Evolutionary conservation across 768 basidiomycete species (phyloP), one percentile per base, ranked within the genome.

Genomic region (Asterophora parasitica): DNA sequence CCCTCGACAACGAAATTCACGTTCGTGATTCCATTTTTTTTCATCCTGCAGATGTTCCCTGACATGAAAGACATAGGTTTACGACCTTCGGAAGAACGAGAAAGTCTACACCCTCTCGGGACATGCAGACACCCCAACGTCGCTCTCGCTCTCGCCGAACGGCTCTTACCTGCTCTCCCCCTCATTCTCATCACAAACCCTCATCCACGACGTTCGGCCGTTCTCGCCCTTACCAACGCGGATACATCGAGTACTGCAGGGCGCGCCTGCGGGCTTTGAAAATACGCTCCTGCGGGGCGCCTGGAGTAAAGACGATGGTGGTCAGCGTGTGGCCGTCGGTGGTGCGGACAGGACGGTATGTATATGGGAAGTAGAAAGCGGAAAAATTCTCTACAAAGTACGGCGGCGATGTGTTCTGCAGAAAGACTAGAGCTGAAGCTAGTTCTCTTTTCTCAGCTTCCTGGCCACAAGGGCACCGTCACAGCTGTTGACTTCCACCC

Each of bases 401-500:
- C 32, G 58, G 53, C 32, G 30, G 32, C 40, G 44, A 37, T 26
- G n/a, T 47, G 15, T 27, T 26, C 13, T 7, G 10, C 26, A 27
- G 7, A 12, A 8, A 17, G 13, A n/a, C 23, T n/a, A 16, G 11
- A 13, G 11, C 19, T 15, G 1, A 31, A 12, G 15, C 32, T 27
- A 23, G 23, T 23, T 19, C 33, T 34, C 15, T 15, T 23, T 32
- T 46, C 7, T 39, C 28, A 90, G 89, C 77, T 97, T 48, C 92
- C 95, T 32, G 95, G 95, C 11, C 95, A 99, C 65, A 96, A 92
- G 65, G 94, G 95, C 9, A 94, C 94, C 0, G 93, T 98, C 11
- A 93, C 92, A 1, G 73, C 85, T n/a, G 91, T 92, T 0, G 96
- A 95, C 58, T 96, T 95, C 74, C 92, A 95, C 64, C 93, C 95